Evolutionary conservation across 208 protist species (phyloP).

Genomic region (Lotmaria passim): DNA sequence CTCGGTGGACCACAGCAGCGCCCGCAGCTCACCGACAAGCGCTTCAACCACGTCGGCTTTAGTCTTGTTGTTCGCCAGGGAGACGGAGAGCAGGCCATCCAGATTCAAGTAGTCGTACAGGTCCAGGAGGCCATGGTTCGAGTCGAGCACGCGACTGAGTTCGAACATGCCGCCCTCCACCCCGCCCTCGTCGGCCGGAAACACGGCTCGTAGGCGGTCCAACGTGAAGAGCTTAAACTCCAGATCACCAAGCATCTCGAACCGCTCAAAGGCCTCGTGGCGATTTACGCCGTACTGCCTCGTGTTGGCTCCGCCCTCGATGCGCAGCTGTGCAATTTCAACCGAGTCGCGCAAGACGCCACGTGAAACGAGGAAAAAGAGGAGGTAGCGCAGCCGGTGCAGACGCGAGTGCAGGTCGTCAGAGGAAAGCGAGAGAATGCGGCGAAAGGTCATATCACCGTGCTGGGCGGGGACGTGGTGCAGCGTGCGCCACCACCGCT

Average conservation of each 20-base stretch:
- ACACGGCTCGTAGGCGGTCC: conserved; percentile 66
- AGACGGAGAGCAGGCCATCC: conserved; percentile 53
- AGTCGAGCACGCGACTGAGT: conserved; percentile 75
- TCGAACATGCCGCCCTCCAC: conserved; percentile 31
- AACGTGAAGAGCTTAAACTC: conserved; percentile 67
- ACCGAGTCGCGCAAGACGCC: conserved; percentile 32
- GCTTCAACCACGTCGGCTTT: conserved; percentile 88
- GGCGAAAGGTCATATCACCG: conserved; percentile 28
- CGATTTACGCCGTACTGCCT: background rate
- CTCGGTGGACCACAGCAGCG: conserved; percentile 72
- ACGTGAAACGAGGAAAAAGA: conserved; percentile 34
- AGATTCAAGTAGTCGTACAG: conserved; percentile 85
- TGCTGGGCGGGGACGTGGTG: conserved; percentile 8
- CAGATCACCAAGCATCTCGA: conserved; percentile 86
- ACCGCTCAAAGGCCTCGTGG: conserved; percentile 69
- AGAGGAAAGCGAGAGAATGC: conserved; percentile 32
- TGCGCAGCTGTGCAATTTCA: background rate
- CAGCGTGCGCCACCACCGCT: conserved; percentile 58
- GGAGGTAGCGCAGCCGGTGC: conserved; percentile 46
- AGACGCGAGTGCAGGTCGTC: conserved; percentile 14
- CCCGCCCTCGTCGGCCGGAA: conserved; percentile 61
- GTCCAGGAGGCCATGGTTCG: conserved; percentile 73
- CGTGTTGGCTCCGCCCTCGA: background rate
- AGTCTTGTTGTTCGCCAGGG: conserved; percentile 74
- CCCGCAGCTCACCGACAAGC: conserved; percentile 84